phyloP scores from a whole-genome alignment of 1,284 basidiomycete genomes.

The Trametes pubescens region DNA sequence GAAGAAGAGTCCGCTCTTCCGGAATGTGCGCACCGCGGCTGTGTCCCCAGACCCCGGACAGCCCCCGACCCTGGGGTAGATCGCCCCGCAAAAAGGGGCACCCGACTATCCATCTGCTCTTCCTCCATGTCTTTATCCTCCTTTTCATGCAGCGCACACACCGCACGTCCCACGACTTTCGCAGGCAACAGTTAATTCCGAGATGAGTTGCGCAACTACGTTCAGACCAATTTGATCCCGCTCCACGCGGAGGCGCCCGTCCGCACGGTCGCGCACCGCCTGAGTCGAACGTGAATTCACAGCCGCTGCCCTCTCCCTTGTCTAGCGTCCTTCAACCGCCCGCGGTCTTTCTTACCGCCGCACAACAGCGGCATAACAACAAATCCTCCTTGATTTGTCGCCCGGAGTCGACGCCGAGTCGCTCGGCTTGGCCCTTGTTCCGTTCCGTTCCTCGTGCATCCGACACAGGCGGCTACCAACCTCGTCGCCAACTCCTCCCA shows the following conservation, averaged over 20 bases:
- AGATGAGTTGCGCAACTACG: neutral
- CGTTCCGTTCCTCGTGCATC: constrained; percentile 1
- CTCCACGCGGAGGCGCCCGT: neutral
- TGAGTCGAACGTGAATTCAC: neutral
- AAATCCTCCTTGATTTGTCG: neutral
- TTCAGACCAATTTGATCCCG: neutral
- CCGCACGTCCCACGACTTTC: neutral
- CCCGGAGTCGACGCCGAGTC: neutral
- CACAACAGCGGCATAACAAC: neutral
- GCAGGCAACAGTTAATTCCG: neutral
- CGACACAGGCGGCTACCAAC: constrained; percentile 8
- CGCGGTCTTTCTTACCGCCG: neutral
- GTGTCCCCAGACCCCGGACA: constrained; percentile 21
- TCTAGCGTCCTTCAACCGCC: neutral
- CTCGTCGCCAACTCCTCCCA: constrained; percentile 1
- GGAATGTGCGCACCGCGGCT: constrained; percentile 10
- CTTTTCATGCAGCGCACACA: neutral
- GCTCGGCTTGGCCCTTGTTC: constrained; percentile 6
- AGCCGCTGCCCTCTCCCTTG: neutral
- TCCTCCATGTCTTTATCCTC: neutral
- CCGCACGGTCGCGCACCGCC: neutral
- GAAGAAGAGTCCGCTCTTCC: constrained; percentile 4
- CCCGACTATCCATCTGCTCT: neutral
- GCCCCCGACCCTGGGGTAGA: constrained; percentile 1
- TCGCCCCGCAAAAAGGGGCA: constrained; percentile 3